Evolutionary conservation across 2,329 filamentous ascomycete species (phyloP), one percentile per base, ranked within the genome.

Genomic region (Alternaria incomplexa): DNA sequence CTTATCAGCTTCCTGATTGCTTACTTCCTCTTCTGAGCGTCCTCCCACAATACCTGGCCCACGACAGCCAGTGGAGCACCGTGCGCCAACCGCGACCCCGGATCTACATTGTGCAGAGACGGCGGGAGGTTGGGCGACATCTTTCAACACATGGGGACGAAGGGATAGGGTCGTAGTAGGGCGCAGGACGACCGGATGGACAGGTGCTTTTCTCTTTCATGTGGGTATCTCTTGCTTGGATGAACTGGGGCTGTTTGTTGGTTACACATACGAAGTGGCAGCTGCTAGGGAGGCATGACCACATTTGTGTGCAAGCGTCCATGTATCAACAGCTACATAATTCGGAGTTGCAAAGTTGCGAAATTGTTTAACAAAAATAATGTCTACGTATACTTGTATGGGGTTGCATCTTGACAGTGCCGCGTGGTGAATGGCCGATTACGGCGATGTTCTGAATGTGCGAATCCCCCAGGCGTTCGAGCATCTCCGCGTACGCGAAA

Each of bases 1-100:
- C 84, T 99, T 73, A 74, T 97, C 67, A 94, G 93, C 84, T 99
- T 99, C 84, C 82, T 99, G 77, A 87, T 98, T 72, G 96, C 93
- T 58, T 99, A 97, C 83, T 88, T 98, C 81, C 93, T 99, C 85
- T 99, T 99, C 82, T 99, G 89, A 85, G 65, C 62, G 61, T 55
- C 67, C 67, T 64, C 62, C 66, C 67, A 65, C 67, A 69, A 62
- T 68, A 70, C 62, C 65, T 54, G 64, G 57, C 58, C 11, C 56
- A 53, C 46, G 56, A 63, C 55, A 53, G 66, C 61, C 64, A 73
- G 67, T 53, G 53, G 62, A 47, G 63, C 67, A 62, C 59, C 46
- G 62, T 68, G 68, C 65, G 70, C 67, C 67, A 69, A 62, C 25
- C 52, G 65, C 65, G 62, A 65, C 64, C 62, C 70, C 68, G 65